Base-by-base conservation (phyloP, 768 basidiomycete genomes). In the Rhodotorula diobovata region DNA sequence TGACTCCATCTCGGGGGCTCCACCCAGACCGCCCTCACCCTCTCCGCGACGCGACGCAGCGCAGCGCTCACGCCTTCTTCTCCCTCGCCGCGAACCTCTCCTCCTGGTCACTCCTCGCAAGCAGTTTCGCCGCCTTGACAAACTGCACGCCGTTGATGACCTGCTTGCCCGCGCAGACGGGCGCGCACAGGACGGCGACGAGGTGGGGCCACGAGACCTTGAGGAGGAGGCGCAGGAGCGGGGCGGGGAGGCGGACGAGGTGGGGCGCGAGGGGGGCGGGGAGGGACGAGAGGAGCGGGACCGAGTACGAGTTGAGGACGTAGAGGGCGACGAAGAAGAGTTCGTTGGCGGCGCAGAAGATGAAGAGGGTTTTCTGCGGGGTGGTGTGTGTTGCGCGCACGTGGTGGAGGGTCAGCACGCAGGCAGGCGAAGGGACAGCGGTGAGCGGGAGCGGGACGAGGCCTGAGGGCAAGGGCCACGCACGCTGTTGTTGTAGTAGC, bases 261-360 rank as follows among this genome's bases (percentile, higher is more conserved):
- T 21, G 20, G 34, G 34, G 21, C 32, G 34, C 9, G 41, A 59
- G 28, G n/a, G n/a, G 8, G 16, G 43, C 1, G n/a, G 78, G 76
- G 35, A 77, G n/a, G 4, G 45, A 28, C 25, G 58, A 11, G 23
- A 74, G 43, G 60, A 78, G 85, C 16, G 94, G 90, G 16, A 85
- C 85, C 43, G 84, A 79, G 43, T 88, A 86, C 88, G 89, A 93
- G 78, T 90, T 89, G 85, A 90, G 90, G 58, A 78, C 64, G 83
- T 99, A 99, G 32, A 98, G 85, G 34, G 90, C 86, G 75, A 99
- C 90, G 81, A 91, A 98, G 84, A 96, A 98, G 62, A 93, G 81
- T 80, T 99, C 96, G 82, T 99, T 99, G 56, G 89, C 89, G 32
- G 91, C 91, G 79, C 96, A 99, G 79, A 97, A 87, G 76, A 90